Base-by-base conservation (phyloP, 192 early-diverging fungal genomes). In the Entomortierella chlamydospora region DNA sequence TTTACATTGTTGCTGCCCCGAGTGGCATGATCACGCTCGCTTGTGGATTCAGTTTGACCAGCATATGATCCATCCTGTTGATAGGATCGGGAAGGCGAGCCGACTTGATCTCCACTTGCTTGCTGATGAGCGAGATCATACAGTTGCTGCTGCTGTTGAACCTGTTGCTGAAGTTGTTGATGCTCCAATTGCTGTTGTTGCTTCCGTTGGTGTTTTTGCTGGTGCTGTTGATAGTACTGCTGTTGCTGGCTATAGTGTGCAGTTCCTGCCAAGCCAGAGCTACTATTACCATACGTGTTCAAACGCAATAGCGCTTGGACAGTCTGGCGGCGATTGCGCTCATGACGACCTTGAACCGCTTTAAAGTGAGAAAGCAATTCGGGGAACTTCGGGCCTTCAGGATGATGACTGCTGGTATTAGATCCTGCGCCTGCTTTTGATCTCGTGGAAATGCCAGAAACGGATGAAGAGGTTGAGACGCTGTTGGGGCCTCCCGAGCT, bases 361-460 rank as follows among this genome's bases (percentile, higher is more conserved):
- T 88, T 85, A 63, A 96, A 96, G 63, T 96, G 94, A 12, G 78
- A 71, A 22, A 95, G 74, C 0, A 95, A 73, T 3, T 95, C 94
- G 39, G 83, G 74, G 82, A 92, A 96, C 41, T 81, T 80, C 30
- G 91, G 87, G 12, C 73, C 83, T 28, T 85, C 86, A 13, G 67
- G 54, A 22, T 79, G 74, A 10, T 52, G 49, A 37, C 23, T 77
- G 33, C 43, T 33, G 9, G 34, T 34, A 22, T 47, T 61, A 0
- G 47, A 13, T 22, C 53, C 47, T 20, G 47, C 56, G 23, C 68
- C 45, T 12, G 54, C 20, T 49, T 78, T 78, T 42, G 66, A 50
- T 26, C 57, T 76, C 26, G 71, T 62, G 23, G 61, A 34, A 37
- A 64, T 12, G 25, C 42, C 49, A 8, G 81, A 67, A 23, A 33